phyloP scores from a whole-genome alignment of 495 filamentous ascomycete genomes.

The Penicillium robsamsonii region DNA sequence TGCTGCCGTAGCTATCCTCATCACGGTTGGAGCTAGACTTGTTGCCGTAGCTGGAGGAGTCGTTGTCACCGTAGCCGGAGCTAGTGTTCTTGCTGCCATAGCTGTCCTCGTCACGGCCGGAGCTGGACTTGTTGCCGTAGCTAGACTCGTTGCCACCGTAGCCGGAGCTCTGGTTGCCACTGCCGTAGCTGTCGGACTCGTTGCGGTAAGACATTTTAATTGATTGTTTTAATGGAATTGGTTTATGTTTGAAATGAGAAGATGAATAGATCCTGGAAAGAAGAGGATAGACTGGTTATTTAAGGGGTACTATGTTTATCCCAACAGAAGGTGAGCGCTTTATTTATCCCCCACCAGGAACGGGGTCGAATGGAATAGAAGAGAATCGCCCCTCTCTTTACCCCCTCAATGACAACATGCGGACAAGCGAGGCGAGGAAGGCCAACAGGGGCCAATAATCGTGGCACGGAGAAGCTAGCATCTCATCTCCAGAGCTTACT shows the following conservation, averaged over 20 bases:
- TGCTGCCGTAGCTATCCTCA: slow-evolving; percentile 1
- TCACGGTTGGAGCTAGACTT: background rate
- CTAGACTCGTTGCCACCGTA: background rate
- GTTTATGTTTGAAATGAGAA: background rate
- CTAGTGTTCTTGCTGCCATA: slow-evolving; percentile 1
- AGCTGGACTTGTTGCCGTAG: background rate
- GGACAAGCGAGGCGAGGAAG: background rate
- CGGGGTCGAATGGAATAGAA: background rate
- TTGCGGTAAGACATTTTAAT: slow-evolving; percentile 9
- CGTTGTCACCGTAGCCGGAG: background rate
- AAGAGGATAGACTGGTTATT: background rate
- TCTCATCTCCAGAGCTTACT: background rate
- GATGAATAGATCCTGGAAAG: background rate
- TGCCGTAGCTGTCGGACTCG: slow-evolving; percentile 12
- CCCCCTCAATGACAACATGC: slow-evolving; percentile 9
- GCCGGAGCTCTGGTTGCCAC: slow-evolving; percentile 7
- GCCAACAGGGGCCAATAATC: background rate
- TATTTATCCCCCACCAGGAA: slow-evolving; percentile 3
- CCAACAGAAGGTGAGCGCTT: background rate
- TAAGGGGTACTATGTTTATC: background rate
- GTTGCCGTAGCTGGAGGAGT: background rate
- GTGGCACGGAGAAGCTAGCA: slow-evolving; percentile 1
- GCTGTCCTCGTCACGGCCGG: background rate
- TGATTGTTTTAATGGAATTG: background rate
- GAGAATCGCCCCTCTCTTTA: background rate